Conservation (phyloP, 352 stramenopile genomes). For the Pythium sukuiense region DNA sequence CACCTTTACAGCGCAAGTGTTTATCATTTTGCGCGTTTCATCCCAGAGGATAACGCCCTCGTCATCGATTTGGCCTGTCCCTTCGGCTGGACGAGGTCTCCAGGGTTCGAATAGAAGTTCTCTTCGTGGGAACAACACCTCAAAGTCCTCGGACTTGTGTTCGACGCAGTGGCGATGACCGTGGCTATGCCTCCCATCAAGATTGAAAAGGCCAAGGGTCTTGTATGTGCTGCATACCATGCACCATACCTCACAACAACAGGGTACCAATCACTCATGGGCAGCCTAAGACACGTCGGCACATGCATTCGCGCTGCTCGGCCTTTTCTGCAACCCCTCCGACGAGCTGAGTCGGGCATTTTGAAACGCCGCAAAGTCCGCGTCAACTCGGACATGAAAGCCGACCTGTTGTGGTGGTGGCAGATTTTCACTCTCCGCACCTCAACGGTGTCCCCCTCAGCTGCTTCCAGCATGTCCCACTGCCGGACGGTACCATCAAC, state of each 20-base stretch:
- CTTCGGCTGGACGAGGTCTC: too few relatives aligned
- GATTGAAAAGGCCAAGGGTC: background rate
- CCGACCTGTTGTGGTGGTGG: too few relatives aligned
- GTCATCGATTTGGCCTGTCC: too few relatives aligned
- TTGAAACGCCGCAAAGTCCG: too few relatives aligned
- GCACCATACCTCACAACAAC: background rate
- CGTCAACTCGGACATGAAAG: too few relatives aligned
- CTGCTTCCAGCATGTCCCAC: too few relatives aligned
- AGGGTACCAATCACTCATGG: background rate
- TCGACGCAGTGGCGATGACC: background rate
- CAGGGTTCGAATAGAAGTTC: conserved; percentile 6
- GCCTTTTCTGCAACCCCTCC: conserved; percentile 2
- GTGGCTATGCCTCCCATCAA: conserved; percentile 11
- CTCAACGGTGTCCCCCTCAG: too few relatives aligned
- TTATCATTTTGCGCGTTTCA: too few relatives aligned
- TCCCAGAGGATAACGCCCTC: too few relatives aligned
- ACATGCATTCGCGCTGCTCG: conserved; percentile 1
- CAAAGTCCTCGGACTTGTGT: background rate
- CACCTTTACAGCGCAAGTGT: too few relatives aligned
- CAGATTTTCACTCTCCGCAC: too few relatives aligned
- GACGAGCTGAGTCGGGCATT: background rate
- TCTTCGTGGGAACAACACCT: background rate
- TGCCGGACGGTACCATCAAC: too few relatives aligned
- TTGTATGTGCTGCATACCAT: background rate
- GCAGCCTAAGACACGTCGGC: background rate